Evolutionary conservation across 441 rosid genomes (phyloP).

Genomic region (Syzygium syzygioides): DNA sequence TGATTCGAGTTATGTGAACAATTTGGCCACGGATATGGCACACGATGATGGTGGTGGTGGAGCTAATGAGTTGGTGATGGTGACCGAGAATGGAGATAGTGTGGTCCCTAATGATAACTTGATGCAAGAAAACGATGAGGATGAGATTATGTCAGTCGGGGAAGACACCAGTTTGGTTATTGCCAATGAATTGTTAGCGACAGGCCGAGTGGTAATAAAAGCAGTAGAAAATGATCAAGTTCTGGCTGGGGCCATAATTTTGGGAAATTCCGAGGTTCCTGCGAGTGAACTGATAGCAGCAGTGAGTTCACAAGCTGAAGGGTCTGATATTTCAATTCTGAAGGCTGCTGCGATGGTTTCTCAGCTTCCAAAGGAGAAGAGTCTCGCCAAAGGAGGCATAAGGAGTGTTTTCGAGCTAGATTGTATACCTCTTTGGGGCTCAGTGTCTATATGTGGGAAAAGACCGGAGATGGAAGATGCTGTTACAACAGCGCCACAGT

Average conservation of each 20-base stretch:
- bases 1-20: slow-evolving; percentile 17
- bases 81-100: slow-evolving; percentile 25
- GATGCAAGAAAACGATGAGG: slow-evolving; percentile 55
- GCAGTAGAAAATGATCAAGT: slow-evolving; percentile 25
- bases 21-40: slow-evolving; percentile 16
- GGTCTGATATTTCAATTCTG: slow-evolving; percentile 12
- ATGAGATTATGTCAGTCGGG: slow-evolving; percentile 41
- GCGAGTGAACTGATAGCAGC: slow-evolving; percentile 52
- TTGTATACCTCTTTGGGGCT: slow-evolving; percentile 13
- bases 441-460: slow-evolving; percentile 7
- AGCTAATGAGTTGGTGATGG: slow-evolving; percentile 15
- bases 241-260: slow-evolving; percentile 60
- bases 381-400: slow-evolving; percentile 2
- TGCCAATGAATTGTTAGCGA: slow-evolving; percentile 44
- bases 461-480: slow-evolving; percentile 17
- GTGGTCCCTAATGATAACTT: slow-evolving; percentile 18
- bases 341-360: background rate
- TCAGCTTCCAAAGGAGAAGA: slow-evolving; percentile 6
- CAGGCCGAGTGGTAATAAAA: slow-evolving; percentile 34
- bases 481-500: background rate
- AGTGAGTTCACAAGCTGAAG: slow-evolving; percentile 32
- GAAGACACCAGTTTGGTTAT: slow-evolving; percentile 40
- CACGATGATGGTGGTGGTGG: slow-evolving; percentile 12
- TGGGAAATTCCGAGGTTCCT: slow-evolving; percentile 59
- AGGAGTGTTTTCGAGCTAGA: slow-evolving; percentile 10